phyloP scores from a whole-genome alignment of 169 alveolate species.

The Plasmodium ovale region DNA sequence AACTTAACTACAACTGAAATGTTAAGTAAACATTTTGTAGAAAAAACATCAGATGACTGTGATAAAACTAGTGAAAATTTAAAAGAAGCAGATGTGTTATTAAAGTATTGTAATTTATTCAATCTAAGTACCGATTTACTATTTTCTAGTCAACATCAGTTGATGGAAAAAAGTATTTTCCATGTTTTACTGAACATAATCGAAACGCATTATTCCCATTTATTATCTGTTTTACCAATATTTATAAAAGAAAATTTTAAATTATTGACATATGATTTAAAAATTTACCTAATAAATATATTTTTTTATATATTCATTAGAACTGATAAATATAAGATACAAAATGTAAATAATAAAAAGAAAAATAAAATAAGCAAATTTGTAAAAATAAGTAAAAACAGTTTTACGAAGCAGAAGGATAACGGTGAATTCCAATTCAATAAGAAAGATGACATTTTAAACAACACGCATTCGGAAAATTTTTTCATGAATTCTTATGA shows the following conservation, averaged over 20 bases:
- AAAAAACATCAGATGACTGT: conserved; percentile 2
- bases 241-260: conserved; percentile 51
- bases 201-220: conserved; percentile 35
- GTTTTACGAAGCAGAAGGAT: not conserved
- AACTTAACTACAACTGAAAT: not conserved
- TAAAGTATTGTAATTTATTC: conserved; percentile 7
- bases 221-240: conserved; percentile 45
- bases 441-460: conserved; percentile 5
- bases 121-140: conserved; percentile 8
- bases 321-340: conserved; percentile 57
- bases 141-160: not conserved
- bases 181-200: conserved; percentile 33
- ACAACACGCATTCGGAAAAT: conserved; percentile 4
- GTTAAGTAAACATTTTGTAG: not conserved
- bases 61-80: conserved; percentile 28
- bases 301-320: conserved; percentile 51
- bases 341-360: conserved; percentile 26
- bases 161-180: conserved; percentile 40
- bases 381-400: conserved; percentile 11
- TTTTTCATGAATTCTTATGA: not conserved
- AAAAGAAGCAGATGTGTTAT: conserved; percentile 3
- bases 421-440: not conserved
- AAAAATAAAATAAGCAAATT: conserved; percentile 6
- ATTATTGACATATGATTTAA: conserved; percentile 39
- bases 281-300: conserved; percentile 61